Percentiles rank a stretch among this genome's conserved stretches.
phyloP scores from a whole-genome alignment of 169 alveolate species.

The Neospora caninum region DNA sequence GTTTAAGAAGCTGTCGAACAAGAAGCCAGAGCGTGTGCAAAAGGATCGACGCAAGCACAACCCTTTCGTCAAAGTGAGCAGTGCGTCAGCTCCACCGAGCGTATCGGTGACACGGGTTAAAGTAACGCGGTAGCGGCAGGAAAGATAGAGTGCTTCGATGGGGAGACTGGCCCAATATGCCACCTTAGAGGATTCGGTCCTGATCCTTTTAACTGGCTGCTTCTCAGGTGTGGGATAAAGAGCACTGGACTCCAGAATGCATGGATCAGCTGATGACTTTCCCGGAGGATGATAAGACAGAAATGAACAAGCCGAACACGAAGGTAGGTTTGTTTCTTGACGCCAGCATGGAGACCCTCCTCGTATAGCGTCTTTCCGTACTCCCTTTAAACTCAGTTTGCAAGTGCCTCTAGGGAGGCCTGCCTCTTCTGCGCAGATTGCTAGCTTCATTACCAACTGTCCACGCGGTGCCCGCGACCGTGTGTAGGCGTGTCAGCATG shows the following conservation, averaged over 20 bases:
- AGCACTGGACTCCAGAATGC: constrained; percentile 25
- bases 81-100: background rate
- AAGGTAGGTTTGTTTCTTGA: background rate
- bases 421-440: background rate
- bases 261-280: constrained; percentile 20
- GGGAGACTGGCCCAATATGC: background rate
- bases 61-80: constrained; percentile 38
- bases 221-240: constrained; percentile 38
- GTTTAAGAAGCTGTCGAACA: constrained; percentile 91
- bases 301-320: background rate
- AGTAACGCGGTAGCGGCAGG: background rate
- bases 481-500: no score
- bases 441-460: no score
- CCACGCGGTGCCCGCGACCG: no score
- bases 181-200: background rate
- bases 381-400: background rate
- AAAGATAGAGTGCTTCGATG: background rate
- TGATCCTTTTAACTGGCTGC: background rate
- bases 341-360: background rate
- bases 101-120: background rate
- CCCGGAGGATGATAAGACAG: background rate
- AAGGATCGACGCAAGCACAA: constrained; percentile 60
- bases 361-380: no score
- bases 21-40: constrained; percentile 62
- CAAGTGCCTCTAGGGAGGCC: background rate